Evolutionary conservation across 176 grass and related monocot genomes (phyloP), one percentile per base, ranked within the genome.

Genomic region (Pontederia crassipes): DNA sequence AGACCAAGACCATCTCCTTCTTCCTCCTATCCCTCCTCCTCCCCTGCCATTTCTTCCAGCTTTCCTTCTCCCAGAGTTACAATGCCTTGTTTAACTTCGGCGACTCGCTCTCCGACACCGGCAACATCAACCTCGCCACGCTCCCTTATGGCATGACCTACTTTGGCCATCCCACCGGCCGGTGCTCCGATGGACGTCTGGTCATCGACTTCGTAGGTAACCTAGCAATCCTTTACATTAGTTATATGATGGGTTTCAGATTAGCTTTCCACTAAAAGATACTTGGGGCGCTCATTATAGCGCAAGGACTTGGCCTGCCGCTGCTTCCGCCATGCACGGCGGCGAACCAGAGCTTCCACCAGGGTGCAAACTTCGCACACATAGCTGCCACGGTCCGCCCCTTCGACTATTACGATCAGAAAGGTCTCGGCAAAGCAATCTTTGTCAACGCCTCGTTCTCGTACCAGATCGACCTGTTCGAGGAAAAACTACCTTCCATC

Each of bases 271-370:
- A 40, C 6, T 40, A 4, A 40, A 58, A 2, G n/a, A 28, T 11
- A 28, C 20, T 59, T 18, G 5, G 57, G 11, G 16, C 11, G 1
- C 1, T 18, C 51, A 75, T 57, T 40, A 40, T 40, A 96, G 91
- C 86, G 17, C 70, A 82, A 46, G 67, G 57, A 53, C 87, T 96
- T 28, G 78, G 86, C 1, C 51, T 96, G 83, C 91, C 86, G 8
- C 35, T 90, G 26, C 86, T 85, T 2, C 53, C 53, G 53, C 53
- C 53, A 15, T 16, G 53, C 53, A 55, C 53, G 16, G 53, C 53
- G 8, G 8, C 8, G 8, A 55, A 55, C 53, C 9, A 15, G 53
- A 55, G n/a, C 53, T 55, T 55, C n/a, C 53, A 9, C 53, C 53
- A 18, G 16, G 53, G 53, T 18, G 53, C 53, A 0, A 55, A 55